Percentiles rank a stretch among this genome's conserved stretches.
Conservation (phyloP, 176 grass and related monocot species). For the Puya raimondii region DNA sequence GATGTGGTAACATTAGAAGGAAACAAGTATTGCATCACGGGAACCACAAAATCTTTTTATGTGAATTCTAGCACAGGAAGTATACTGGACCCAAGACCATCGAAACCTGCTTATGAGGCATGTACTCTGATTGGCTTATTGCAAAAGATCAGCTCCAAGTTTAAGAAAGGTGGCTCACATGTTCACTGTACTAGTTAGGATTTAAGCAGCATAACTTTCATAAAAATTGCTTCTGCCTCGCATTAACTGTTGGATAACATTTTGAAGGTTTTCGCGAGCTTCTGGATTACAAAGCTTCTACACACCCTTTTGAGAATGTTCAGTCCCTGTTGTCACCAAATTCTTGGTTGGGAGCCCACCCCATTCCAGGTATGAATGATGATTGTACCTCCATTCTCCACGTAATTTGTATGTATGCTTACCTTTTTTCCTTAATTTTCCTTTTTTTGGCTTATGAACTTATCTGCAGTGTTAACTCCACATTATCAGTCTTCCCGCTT, state of each 20-base stretch:
- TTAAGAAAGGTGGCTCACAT: constrained; percentile 75
- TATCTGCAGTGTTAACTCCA: not conserved
- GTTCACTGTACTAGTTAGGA: constrained; percentile 9
- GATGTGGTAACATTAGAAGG: constrained; percentile 84
- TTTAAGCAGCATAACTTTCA: not conserved
- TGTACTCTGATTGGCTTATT: constrained; percentile 68
- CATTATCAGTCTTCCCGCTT: not conserved
- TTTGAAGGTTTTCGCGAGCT: constrained; percentile 77
- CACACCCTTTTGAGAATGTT: constrained; percentile 92
- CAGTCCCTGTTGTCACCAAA: constrained; percentile 73
- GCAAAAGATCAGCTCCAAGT: constrained; percentile 87
- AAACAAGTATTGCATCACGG: constrained; percentile 82
- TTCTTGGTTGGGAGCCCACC: constrained; percentile 73
- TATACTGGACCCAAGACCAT: constrained; percentile 66
- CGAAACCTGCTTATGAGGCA: constrained; percentile 63
- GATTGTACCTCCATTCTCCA: not conserved
- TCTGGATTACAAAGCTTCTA: constrained; percentile 66
- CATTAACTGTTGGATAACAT: constrained; percentile 21
- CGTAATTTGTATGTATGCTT: not conserved
- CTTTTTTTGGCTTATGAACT: not conserved
- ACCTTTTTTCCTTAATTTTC: not conserved
- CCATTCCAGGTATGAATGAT: constrained; percentile 46
- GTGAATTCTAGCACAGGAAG: constrained; percentile 60
- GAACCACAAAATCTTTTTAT: constrained; percentile 84
- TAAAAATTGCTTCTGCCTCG: not conserved